Evolutionary conservation across 768 basidiomycete genomes (phyloP), one percentile per base, ranked within the genome.

Genomic region (Trametes coccinea): DNA sequence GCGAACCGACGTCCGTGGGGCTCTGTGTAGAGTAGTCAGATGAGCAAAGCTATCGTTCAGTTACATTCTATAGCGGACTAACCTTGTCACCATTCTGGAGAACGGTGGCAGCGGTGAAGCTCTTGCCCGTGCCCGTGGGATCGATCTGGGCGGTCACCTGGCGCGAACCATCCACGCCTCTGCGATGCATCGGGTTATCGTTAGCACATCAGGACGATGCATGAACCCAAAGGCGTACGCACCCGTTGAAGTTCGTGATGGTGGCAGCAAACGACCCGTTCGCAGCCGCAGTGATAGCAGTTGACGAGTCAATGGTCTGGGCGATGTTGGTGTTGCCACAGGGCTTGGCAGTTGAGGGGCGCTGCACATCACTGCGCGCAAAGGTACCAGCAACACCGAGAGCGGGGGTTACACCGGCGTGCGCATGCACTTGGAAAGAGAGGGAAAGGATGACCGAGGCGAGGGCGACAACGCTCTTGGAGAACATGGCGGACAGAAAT

Each of bases 241-340:
- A 83, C 83, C 61, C 74, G 60, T 83, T 83, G 69, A 83, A 84
- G 70, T 80, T 77, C 46, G 71, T 77, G 59, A 74, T 73, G 34
- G 72, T 79, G 16, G 74, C 75, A 5, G 69, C 69, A 70, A 83
- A 79, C 0, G 75, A 64, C 30, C 80, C 81, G 48, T 80, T 73
- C n/a, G 78, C 74, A 11, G 29, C 40, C 10, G 66, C 66, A 3
- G 33, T 13, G 51, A 72, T 53, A 4, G 72, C 14, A 2, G 63
- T 68, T 13, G 80, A 76, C 8, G 71, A 68, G 58, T 77, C 76
- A 58, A 84, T 57, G 49, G 71, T 75, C 22, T 70, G 56, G 13
- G 79, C 76, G 47, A 83, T 72, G 68, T 79, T 73, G 33, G 76
- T 71, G 3, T 65, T 73, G 29, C 83, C 82, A 64, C 82, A 84